Evolutionary conservation across 345 rosid genomes (phyloP).

Genomic region (Capsella bursapastoris): DNA sequence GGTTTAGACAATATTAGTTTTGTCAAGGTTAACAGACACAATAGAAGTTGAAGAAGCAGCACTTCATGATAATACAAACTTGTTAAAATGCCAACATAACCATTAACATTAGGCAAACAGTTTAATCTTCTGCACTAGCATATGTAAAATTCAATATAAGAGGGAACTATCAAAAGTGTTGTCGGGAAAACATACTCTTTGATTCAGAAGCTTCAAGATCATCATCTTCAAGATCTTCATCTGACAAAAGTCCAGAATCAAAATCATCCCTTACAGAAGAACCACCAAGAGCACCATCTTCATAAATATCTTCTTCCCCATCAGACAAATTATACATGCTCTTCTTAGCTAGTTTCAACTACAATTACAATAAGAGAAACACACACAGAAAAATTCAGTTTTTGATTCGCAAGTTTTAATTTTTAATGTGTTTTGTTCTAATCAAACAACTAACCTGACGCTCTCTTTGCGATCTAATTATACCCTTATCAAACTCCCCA

Average conservation of each 20-base stretch:
- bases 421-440: not conserved
- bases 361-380: slow-evolving; percentile 5
- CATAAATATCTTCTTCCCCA: slow-evolving; percentile 79
- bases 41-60: slow-evolving; percentile 19
- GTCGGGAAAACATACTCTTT: slow-evolving; percentile 46
- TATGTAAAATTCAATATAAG: not conserved
- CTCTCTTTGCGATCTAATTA: slow-evolving; percentile 83
- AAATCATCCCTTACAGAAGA: slow-evolving; percentile 71
- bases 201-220: slow-evolving; percentile 45
- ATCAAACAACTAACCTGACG: slow-evolving; percentile 58
- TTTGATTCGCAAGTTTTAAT: not conserved
- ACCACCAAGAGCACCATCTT: slow-evolving; percentile 51
- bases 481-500: slow-evolving; percentile 78
- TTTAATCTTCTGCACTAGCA: not conserved
- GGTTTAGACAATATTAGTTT: not conserved
- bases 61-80: not conserved
- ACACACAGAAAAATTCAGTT: not conserved
- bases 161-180: not conserved
- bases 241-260: slow-evolving; percentile 66
- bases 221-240: slow-evolving; percentile 57
- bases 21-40: slow-evolving; percentile 3
- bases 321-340: slow-evolving; percentile 84
- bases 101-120: not conserved
- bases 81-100: not conserved
- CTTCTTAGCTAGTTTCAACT: slow-evolving; percentile 72